Base-by-base conservation (phyloP, 352 stramenopile genomes). In the Phytophthora multivora region DNA sequence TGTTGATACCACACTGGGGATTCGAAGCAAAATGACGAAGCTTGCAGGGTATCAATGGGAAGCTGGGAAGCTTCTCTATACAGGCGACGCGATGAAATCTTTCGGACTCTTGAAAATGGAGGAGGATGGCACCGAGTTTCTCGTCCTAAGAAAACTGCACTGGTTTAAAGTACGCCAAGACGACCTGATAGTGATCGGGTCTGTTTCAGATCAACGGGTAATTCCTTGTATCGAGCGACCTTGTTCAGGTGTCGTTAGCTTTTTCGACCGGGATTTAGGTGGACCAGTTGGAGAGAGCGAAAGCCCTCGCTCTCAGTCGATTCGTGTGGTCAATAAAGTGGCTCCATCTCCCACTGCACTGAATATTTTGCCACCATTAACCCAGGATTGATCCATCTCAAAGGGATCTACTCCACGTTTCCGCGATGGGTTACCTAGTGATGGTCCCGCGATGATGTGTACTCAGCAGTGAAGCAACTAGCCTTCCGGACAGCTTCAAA, bases 401-500 rank as follows among this genome's bases (percentile, higher is more conserved):
- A 23, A 23, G 21, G 21, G 21, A 23, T 23, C 0, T 23, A 23
- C 21, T 23, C 21, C 21, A 23, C 21, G 3, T 23, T 23, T 23
- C 21, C 21, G 8, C 25, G 8, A 30, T 9, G 25, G 5, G 4
- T 30, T 9, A 30, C 30, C 79, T 63, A 86, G 42, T 79, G 68
- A 43, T 82, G 53, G 42, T 86, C 77, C 5, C 77, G 67, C 26
- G 55, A 58, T 8, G 71, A 71, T 21, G 49, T 52, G 30, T 79
- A 87, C 46, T 89, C 82, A 4, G 74, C 71, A 1, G 77, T 83
- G 47, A 89, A 83, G 12, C 67, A 74, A 26, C 69, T 73, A 8
- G 83, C 88, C 51, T 90, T 89, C 41, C 84, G 84, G 35, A 92
- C 57, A 16, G 56, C 77, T 38, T 94, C 83, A 65, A 88, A 89